These are phyloP conservation scores for Neurospora africana DNA, from an alignment of 495 filamentous ascomycete genomes.

Conservation along the genomic window DNA sequence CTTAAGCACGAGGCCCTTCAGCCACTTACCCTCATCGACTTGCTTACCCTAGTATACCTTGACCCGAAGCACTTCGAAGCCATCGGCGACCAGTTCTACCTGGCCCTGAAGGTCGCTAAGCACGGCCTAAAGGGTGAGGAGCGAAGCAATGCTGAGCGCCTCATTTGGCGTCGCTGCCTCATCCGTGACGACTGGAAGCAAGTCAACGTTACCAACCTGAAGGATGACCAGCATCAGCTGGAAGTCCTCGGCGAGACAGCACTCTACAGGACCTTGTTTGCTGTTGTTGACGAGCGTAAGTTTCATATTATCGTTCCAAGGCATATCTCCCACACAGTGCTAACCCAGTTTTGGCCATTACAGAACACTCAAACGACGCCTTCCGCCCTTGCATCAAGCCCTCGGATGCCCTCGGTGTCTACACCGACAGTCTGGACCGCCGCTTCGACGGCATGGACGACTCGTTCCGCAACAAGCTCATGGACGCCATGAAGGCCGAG, in stretches of 20 bases:
- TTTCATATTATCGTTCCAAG: neutral
- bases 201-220: slow-evolving; percentile 44
- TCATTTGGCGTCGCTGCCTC: slow-evolving; percentile 78
- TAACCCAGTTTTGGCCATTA: slow-evolving; percentile 9
- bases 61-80: slow-evolving; percentile 26
- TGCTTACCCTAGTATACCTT: slow-evolving; percentile 62
- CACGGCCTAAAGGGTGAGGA: slow-evolving; percentile 42
- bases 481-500: slow-evolving; percentile 46
- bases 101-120: slow-evolving; percentile 58
- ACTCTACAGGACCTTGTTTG: slow-evolving; percentile 39
- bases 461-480: slow-evolving; percentile 37
- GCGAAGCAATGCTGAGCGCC: slow-evolving; percentile 47
- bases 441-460: slow-evolving; percentile 41
- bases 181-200: slow-evolving; percentile 67
- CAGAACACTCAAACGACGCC: slow-evolving; percentile 19
- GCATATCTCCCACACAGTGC: neutral
- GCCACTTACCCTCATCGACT: slow-evolving; percentile 60
- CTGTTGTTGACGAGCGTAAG: slow-evolving; percentile 35
- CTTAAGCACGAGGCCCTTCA: slow-evolving; percentile 58
- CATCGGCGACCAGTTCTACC: slow-evolving; percentile 50
- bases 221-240: slow-evolving; percentile 38
- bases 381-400: slow-evolving; percentile 36
- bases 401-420: slow-evolving; percentile 41
- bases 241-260: slow-evolving; percentile 36
- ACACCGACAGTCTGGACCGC: slow-evolving; percentile 40